A percentile compares a stretch with the other conserved stretches of the same genome.
Conservation (phyloP, 192 early-diverging fungal species). For the Chytriomyces sp. region DNA sequence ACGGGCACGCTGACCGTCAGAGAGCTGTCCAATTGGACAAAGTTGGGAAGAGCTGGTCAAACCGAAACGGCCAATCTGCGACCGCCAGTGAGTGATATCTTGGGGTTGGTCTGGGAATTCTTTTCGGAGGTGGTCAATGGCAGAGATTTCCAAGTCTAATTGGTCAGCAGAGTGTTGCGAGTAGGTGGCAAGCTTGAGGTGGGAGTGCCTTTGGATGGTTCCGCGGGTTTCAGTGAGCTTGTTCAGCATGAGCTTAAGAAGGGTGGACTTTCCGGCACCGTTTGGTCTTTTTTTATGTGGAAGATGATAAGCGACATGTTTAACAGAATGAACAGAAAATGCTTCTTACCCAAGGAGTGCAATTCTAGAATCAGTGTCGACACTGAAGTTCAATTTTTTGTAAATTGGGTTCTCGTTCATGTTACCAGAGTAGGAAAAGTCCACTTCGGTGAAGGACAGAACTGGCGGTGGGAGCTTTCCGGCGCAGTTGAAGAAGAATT, state of each 20-base stretch:
- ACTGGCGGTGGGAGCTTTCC: constrained; percentile 94
- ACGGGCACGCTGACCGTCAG: constrained; percentile 93
- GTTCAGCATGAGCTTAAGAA: constrained; percentile 96
- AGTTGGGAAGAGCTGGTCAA: constrained; percentile 92
- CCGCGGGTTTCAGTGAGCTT: constrained; percentile 84
- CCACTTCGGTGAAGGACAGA: constrained; percentile 88
- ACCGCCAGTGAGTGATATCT: constrained; percentile 90
- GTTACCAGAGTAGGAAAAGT: constrained; percentile 89
- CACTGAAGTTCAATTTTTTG: constrained; percentile 86
- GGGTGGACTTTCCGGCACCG: constrained; percentile 94
- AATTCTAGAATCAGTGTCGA: constrained; percentile 98
- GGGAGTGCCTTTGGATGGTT: constrained; percentile 85
- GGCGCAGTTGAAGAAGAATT: constrained; percentile 86
- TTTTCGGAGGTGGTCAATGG: constrained; percentile 89
- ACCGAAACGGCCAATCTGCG: constrained; percentile 90
- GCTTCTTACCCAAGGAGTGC: constrained; percentile 87
- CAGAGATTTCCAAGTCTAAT: constrained; percentile 82
- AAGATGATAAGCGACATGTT: constrained; percentile 81
- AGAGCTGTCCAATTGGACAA: constrained; percentile 83
- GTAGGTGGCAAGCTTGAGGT: constrained; percentile 95
- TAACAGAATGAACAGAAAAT: neutral
- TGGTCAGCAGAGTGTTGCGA: constrained; percentile 98
- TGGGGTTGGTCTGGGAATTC: constrained; percentile 81
- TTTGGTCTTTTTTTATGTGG: constrained; percentile 36
- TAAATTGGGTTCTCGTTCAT: constrained; percentile 83